Conservation (phyloP, 2,329 filamentous ascomycete species). For the Xylariales sp. region DNA sequence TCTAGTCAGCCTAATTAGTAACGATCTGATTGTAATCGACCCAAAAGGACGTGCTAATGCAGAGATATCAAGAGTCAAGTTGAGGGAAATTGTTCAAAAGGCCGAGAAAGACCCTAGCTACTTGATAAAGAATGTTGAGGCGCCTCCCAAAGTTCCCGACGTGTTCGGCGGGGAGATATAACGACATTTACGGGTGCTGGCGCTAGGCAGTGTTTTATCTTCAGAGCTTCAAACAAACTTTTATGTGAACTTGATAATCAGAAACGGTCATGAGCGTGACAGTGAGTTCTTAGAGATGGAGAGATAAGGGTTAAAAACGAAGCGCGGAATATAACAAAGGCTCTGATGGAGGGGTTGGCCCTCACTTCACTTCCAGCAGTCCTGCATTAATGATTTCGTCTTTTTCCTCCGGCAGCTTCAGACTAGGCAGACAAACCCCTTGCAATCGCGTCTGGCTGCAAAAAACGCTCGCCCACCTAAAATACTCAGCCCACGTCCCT, state of each 20-base stretch:
- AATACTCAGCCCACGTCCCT: conserved; percentile 20
- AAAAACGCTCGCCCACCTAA: conserved; percentile 20
- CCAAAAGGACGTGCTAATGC: neutral
- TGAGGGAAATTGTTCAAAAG: conserved; percentile 1
- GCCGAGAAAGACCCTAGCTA: conserved; percentile 4
- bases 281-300: too few relatives aligned
- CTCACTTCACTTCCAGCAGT: neutral
- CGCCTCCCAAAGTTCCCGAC: conserved; percentile 1
- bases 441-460: conserved; percentile 3
- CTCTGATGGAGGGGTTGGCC: too few relatives aligned
- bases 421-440: neutral
- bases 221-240: too few relatives aligned
- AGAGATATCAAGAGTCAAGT: conserved; percentile 1
- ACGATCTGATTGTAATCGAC: conserved; percentile 22
- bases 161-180: neutral
- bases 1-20: conserved; percentile 17
- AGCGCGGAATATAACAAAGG: too few relatives aligned
- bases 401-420: neutral
- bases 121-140: conserved; percentile 1
- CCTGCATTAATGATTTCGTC: neutral
- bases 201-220: neutral
- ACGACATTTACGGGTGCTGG: conserved; percentile 1
- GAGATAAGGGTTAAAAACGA: too few relatives aligned
- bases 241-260: too few relatives aligned
- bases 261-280: too few relatives aligned